These are phyloP conservation scores for Tylopilus felleus DNA, from an alignment of 768 basidiomycete species.

Conservation along the genomic window DNA sequence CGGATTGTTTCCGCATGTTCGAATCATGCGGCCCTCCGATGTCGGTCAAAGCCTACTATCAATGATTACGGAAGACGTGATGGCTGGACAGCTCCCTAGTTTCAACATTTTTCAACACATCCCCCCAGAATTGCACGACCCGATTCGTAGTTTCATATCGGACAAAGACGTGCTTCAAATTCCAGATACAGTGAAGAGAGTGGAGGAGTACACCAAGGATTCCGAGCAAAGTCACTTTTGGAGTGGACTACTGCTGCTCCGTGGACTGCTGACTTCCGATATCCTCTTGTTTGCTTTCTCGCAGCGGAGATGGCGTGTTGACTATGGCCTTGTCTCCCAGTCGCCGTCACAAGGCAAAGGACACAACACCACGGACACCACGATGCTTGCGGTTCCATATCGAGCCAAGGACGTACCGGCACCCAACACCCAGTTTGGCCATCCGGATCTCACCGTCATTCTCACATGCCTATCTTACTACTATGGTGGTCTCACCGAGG, in stretches of 20 bases:
- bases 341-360: no score
- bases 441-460: no score
- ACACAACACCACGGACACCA: no score
- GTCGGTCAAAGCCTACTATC: neutral
- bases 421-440: no score
- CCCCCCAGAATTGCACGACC: neutral
- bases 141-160: neutral
- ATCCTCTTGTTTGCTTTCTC: neutral
- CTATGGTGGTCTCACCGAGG: neutral
- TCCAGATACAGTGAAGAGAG: neutral
- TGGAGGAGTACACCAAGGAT: neutral
- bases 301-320: neutral
- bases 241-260: neutral
- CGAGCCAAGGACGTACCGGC: slow-evolving; percentile 3
- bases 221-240: neutral
- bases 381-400: slow-evolving; percentile 11
- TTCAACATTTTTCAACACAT: neutral
- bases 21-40: neutral
- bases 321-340: no score
- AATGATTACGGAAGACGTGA: neutral
- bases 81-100: neutral
- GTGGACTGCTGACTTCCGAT: neutral
- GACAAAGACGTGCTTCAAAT: neutral
- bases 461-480: no score
- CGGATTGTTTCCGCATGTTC: no score